A percentile compares a stretch with the other conserved stretches of the same genome.
Evolutionary conservation across 352 stramenopile genomes (phyloP).

Genomic region (Plasmopara muralis): DNA sequence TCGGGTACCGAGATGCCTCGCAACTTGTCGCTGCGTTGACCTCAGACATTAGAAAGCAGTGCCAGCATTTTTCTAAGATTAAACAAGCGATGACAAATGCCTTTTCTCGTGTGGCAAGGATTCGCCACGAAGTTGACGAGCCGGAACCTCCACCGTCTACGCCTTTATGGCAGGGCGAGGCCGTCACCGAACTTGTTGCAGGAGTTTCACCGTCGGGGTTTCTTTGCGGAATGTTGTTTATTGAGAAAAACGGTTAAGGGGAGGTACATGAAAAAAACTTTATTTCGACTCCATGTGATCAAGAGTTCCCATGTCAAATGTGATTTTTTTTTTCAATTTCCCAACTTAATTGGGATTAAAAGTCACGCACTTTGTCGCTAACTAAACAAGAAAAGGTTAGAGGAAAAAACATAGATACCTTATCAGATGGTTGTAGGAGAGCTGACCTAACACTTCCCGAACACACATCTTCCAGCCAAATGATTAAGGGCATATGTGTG

Average conservation of each 20-base stretch:
- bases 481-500: too few relatives aligned
- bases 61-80: constrained; percentile 45
- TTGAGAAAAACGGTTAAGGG: constrained; percentile 34
- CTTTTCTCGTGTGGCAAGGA: constrained; percentile 31
- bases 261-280: too few relatives aligned
- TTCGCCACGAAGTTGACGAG: constrained; percentile 37
- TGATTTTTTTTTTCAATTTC: too few relatives aligned
- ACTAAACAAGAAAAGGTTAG: too few relatives aligned
- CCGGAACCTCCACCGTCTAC: constrained; percentile 16
- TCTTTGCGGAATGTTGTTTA: constrained; percentile 46
- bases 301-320: too few relatives aligned
- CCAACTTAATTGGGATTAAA: too few relatives aligned
- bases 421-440: too few relatives aligned
- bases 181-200: constrained; percentile 42
- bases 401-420: too few relatives aligned
- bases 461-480: too few relatives aligned
- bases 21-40: constrained; percentile 39
- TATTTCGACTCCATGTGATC: too few relatives aligned
- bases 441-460: too few relatives aligned
- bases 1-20: constrained; percentile 36
- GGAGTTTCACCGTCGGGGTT: constrained; percentile 37
- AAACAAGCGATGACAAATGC: constrained; percentile 41
- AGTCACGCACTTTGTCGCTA: too few relatives aligned
- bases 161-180: constrained; percentile 36
- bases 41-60: constrained; percentile 49